A percentile compares a stretch with the other conserved stretches of the same genome.
These are phyloP conservation scores for Penicillium lividum DNA, from an alignment of 495 filamentous ascomycete genomes.

Conservation along the genomic window DNA sequence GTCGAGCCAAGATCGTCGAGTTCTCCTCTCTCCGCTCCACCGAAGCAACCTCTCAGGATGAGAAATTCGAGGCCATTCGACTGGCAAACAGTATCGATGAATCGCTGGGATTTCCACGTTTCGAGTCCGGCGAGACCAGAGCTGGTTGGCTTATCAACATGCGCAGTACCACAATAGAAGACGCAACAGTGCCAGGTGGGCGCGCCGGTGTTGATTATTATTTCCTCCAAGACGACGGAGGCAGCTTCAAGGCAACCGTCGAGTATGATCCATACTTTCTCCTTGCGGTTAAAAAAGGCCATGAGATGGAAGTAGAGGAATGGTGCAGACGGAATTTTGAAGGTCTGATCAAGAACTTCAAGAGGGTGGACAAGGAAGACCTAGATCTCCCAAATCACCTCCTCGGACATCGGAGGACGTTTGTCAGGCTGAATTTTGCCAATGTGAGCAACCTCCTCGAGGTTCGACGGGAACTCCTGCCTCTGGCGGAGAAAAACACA, in stretches of 20 bases:
- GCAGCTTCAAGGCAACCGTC: conserved; percentile 93
- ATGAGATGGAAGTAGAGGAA: conserved; percentile 92
- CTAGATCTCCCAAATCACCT: conserved; percentile 95
- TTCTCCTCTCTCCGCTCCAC: conserved; percentile 69
- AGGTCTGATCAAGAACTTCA: conserved; percentile 76
- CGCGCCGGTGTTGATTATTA: conserved; percentile 94
- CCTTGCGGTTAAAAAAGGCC: conserved; percentile 82
- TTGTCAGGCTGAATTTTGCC: conserved; percentile 80
- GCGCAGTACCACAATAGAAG: conserved; percentile 84
- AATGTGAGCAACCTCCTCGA: conserved; percentile 85
- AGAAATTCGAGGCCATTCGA: conserved; percentile 78
- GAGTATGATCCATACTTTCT: conserved; percentile 97
- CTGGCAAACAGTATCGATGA: conserved; percentile 93
- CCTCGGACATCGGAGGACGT: conserved; percentile 83
- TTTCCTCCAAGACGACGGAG: conserved; percentile 91
- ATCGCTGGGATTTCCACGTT: conserved; percentile 86
- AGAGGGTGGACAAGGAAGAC: conserved; percentile 86
- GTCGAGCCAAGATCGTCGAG: conserved; percentile 72
- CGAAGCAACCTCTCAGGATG: conserved; percentile 84
- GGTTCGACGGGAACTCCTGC: conserved; percentile 78
- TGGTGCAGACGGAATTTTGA: conserved; percentile 87
- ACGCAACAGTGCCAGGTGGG: conserved; percentile 77
- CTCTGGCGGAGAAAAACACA: conserved; percentile 96
- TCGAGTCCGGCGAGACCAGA: conserved; percentile 82
- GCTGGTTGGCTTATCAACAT: conserved; percentile 95